Base-by-base conservation (phyloP, 2,329 filamentous ascomycete genomes). In the Fusarium sp. region DNA sequence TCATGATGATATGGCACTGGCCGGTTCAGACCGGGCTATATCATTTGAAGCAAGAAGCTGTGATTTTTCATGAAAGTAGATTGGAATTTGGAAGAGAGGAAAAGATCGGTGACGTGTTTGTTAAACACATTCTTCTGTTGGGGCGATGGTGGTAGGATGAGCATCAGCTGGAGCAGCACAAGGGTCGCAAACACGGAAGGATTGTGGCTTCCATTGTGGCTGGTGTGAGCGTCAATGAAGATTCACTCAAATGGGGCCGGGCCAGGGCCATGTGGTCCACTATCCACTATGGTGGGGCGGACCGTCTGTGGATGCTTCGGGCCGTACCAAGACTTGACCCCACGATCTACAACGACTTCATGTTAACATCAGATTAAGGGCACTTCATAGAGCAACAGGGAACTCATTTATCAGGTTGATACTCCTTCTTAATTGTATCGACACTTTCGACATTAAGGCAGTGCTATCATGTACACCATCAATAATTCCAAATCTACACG, bases 1-100 rank as follows among this genome's bases (percentile, higher is more conserved):
- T 78, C 83, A 84, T 84, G 61, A 25, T 60, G 36, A 14, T 38
- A 39, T 64, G 42, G 7, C 45, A 44, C n/a, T 29, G 31, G 47
- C 46, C 62, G 55, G 68, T 17, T 50, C 31, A 14, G 25, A 39
- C 55, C 58, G 58, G 58, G 44, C 45, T 41, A 45, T 25, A 9
- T n/a, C 20, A 15, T 52, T 53, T 50, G 17, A 15, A 35, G 5
- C 47, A 50, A 35, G 47, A 35, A 25, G 4, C 11, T 15, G 47
- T 17, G 8, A 7, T 5, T 33, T 13, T 6, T 35, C 41, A 63
- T 27, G n/a, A 17, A 20, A 27, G 18, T 58, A 18, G 7, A 45
- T 49, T 36, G 20, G 36, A 18, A 11, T 13, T n/a, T 46, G 36
- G 33, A 38, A 36, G 27, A 29, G 33, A 44, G 41, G 20, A 13